A percentile compares a stretch with the other conserved stretches of the same genome.
phyloP scores from a whole-genome alignment of 2,329 filamentous ascomycete genomes.

The Trichophyton schoenleinii region DNA sequence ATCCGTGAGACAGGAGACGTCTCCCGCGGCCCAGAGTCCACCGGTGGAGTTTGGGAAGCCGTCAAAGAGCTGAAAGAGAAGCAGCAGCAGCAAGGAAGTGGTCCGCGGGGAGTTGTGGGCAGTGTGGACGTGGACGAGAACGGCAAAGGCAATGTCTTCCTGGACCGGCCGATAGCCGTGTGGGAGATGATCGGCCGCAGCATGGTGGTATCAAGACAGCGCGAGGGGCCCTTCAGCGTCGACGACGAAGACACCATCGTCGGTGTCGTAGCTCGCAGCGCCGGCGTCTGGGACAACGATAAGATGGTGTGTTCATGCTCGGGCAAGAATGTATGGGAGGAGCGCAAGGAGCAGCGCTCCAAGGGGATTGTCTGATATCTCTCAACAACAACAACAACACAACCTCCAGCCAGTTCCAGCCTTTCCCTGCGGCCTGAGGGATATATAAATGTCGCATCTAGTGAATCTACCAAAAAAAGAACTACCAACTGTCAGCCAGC shows the following conservation, averaged over 20 bases:
- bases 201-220: slow-evolving; percentile 67
- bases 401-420: too few species aligned
- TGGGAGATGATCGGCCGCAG: slow-evolving; percentile 95
- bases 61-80: slow-evolving; percentile 29
- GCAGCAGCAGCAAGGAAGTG: slow-evolving; percentile 22
- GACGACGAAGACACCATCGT: slow-evolving; percentile 80
- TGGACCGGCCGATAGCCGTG: slow-evolving; percentile 71
- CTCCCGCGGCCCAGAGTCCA: slow-evolving; percentile 66
- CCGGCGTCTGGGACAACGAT: slow-evolving; percentile 97
- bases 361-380: slow-evolving; percentile 68
- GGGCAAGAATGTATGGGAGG: slow-evolving; percentile 96
- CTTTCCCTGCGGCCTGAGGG: background rate
- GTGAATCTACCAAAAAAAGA: too few species aligned
- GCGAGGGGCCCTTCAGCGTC: slow-evolving; percentile 45
- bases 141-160: slow-evolving; percentile 65
- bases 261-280: slow-evolving; percentile 86
- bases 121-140: slow-evolving; percentile 60
- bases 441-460: background rate
- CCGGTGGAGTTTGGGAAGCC: slow-evolving; percentile 68
- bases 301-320: slow-evolving; percentile 98
- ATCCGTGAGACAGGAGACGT: slow-evolving; percentile 82
- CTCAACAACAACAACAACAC: too few species aligned
- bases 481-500: too few species aligned
- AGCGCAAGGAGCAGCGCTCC: slow-evolving; percentile 74
- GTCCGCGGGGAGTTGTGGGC: slow-evolving; percentile 53